These are phyloP conservation scores for Nemania sp. DNA, from an alignment of 2,329 filamentous ascomycete species.

Conservation along the genomic window DNA sequence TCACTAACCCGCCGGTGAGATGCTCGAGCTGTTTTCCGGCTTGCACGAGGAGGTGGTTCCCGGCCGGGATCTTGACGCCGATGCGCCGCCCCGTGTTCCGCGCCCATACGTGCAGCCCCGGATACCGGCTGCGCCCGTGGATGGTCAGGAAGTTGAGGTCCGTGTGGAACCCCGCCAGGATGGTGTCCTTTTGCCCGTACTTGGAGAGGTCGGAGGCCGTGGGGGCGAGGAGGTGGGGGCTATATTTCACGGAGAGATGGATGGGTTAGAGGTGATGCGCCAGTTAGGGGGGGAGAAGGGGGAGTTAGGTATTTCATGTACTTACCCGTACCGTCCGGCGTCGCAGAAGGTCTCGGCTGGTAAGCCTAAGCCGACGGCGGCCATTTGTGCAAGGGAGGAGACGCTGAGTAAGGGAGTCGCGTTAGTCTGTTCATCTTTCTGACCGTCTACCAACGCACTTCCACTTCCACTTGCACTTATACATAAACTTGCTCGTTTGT, in stretches of 20 bases:
- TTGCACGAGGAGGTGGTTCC: conserved; percentile 62
- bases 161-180: conserved; percentile 66
- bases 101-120: conserved; percentile 65
- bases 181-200: conserved; percentile 58
- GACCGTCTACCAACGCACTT: too few relatives aligned
- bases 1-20: conserved; percentile 62
- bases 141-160: conserved; percentile 68
- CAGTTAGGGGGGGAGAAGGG: too few relatives aligned
- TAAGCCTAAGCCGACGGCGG: conserved; percentile 59
- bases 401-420: conserved; percentile 39
- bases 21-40: conserved; percentile 67
- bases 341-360: conserved; percentile 56
- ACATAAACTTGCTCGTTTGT: too few relatives aligned
- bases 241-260: conserved; percentile 28
- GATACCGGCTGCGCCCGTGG: conserved; percentile 64
- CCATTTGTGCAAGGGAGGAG: conserved; percentile 61
- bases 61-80: conserved; percentile 60
- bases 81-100: conserved; percentile 64
- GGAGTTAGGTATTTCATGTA: conserved; percentile 1
- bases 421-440: not conserved
- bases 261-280: not conserved
- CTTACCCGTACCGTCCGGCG: conserved; percentile 59
- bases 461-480: too few relatives aligned
- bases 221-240: conserved; percentile 63
- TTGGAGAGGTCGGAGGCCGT: conserved; percentile 61